Base-by-base conservation (phyloP, 2,329 filamentous ascomycete species). In the Lachnellula cervina region DNA sequence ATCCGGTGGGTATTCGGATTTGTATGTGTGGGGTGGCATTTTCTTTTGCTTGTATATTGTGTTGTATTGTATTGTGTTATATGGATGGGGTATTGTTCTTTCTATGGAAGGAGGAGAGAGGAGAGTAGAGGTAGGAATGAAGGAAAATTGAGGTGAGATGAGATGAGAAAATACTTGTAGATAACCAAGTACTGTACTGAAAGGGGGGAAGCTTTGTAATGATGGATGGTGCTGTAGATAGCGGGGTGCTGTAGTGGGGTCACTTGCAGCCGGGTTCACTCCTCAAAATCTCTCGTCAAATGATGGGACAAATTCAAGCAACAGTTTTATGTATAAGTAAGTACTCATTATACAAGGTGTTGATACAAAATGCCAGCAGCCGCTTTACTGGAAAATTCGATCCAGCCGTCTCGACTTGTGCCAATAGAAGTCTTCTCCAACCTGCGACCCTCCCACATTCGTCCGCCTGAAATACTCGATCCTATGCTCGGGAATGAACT, bases 401-500 rank as follows among this genome's bases (percentile, higher is more conserved):
- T 65, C 62, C 13, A 59, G 3, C 49, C 44, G 59, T 7, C 17
- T 16, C 1, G 25, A n/a, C 77, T 78, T 64, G 77, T 83, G 23
- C 80, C 79, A 72, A 83, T 86, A 40, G 40, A 74, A 68, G 64
- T 84, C 62, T 80, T 77, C 58, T 72, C 74, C 61, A 73, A 74
- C 58, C 79, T 71, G 62, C 84, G 72, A 17, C 79, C 68, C 4
- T 64, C 66, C 35, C 44, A 43, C 56, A 81, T 79, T 40, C 49
- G 47, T 58, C 81, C 77, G 73, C 68, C 77, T 81, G 64, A 86
- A 86, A 66, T 83, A 85, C 54, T 83, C 66, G 59, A 86, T 82
- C 16, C 83, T 74, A 64, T 86, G 82, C 69, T 85, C 80, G 6
- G 83, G 83, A 54, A 87, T 85, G 63, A 84, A 87, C 68, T 86